These are phyloP conservation scores for Phaeosphaeria sp. DNA, from an alignment of 2,329 filamentous ascomycete species.

Conservation along the genomic window DNA sequence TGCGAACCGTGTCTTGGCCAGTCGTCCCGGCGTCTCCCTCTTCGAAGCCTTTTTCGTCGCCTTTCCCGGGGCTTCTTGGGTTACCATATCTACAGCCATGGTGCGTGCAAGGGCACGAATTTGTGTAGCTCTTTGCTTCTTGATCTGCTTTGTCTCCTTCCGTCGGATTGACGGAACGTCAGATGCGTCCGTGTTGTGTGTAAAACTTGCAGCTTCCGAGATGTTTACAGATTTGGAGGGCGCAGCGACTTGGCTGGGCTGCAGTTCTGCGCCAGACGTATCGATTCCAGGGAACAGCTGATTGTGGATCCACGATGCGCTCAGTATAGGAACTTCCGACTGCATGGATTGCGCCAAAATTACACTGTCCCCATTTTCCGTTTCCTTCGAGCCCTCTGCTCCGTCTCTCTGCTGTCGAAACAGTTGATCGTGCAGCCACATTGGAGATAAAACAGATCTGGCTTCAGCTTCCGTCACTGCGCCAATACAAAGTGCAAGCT, in stretches of 20 bases:
- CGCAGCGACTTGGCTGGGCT: background rate
- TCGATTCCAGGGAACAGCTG: background rate
- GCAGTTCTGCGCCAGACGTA: background rate
- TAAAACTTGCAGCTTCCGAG: background rate
- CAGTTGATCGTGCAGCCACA: background rate
- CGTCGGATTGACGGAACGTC: background rate
- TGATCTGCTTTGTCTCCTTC: constrained; percentile 1
- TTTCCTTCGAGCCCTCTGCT: background rate
- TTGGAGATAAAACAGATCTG: background rate
- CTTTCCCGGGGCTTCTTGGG: background rate
- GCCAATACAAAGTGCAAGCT: background rate
- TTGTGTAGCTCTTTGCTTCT: constrained; percentile 2
- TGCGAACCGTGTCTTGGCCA: background rate
- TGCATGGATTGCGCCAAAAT: background rate
- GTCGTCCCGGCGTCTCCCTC: background rate
- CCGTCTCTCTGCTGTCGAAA: background rate
- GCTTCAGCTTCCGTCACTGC: background rate
- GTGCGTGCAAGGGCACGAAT: background rate
- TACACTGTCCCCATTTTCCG: background rate
- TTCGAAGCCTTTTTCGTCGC: background rate
- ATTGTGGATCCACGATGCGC: background rate
- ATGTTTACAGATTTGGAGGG: no score
- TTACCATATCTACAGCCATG: background rate
- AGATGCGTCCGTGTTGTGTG: background rate
- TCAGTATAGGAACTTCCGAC: background rate